Evolutionary conservation across 2,329 filamentous ascomycete genomes (phyloP), one percentile per base, ranked within the genome.

Genomic region (Botrytis sinoallii): DNA sequence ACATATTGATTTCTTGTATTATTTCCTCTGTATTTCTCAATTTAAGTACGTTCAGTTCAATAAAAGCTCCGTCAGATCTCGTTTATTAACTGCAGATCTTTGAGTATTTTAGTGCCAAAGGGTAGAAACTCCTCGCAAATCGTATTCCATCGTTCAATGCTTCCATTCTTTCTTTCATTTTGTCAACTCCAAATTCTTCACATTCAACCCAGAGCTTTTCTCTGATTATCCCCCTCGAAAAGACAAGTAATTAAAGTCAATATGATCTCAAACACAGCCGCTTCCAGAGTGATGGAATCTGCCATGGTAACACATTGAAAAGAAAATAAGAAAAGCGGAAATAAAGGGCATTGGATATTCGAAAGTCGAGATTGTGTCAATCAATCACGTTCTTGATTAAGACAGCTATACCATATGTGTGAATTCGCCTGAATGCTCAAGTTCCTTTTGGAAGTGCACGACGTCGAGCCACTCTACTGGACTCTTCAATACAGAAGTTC

Each of bases 391-490:
- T n/a, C 48, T 7, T 42, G 25, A 57, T 44, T n/a, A 69, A 42
- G 32, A 29, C 16, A 70, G 70, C 32, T 64, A 77, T 12, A 66
- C 52, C n/a, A 70, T 77, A 14, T 71, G 72, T 73, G 76, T 78
- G 73, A 79, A 79, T n/a, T 77, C 74, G 4, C 55, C 72, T 38
- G 52, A 76, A n/a, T 77, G 73, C 32, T 68, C 70, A 40, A 75
- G 73, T 48, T 77, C 74, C 42, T 61, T 73, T 44, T 78, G 77
- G 71, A 79, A 78, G 46, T 76, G 73, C 7, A 77, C 78, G 25
- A 77, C 46, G 63, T 80, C 79, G 25, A 80, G 69, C 72, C 75
- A 79, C 52, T 73, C 64, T 44, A 61, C 72, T 52, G 14, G 32
- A 20, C 75, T 74, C 1, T 75, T 63, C 10, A 42, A 38, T n/a